Conservation (phyloP, 441 rosid genomes). For the Syzygium malaccense region DNA sequence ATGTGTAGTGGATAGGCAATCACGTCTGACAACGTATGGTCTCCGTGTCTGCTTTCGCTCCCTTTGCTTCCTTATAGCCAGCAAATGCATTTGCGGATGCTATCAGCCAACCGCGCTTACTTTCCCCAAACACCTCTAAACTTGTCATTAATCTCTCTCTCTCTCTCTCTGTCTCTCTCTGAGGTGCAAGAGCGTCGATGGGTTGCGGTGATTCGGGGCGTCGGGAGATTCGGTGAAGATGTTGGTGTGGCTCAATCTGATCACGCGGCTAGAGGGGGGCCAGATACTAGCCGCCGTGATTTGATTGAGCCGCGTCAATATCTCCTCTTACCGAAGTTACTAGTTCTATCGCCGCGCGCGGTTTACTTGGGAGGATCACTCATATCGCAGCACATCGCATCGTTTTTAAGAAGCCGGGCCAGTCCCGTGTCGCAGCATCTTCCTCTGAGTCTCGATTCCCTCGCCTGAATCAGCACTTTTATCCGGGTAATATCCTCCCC, state of each 20-base stretch:
- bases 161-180: neutral
- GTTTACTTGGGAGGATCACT: neutral
- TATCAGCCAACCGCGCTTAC: neutral
- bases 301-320: slow-evolving; percentile 55
- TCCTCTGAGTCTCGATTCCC: neutral
- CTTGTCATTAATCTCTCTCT: neutral
- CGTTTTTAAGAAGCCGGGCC: neutral
- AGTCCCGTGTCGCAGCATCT: neutral
- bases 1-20: neutral
- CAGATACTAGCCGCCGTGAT: slow-evolving; percentile 14
- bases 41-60: neutral
- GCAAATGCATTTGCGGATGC: neutral
- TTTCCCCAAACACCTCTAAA: neutral
- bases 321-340: slow-evolving; percentile 6
- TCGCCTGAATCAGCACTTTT: neutral
- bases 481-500: neutral
- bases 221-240: neutral
- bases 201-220: neutral
- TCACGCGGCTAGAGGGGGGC: neutral
- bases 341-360: neutral
- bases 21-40: neutral
- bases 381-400: too few species aligned
- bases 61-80: neutral
- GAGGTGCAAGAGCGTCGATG: neutral
- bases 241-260: neutral